Evolutionary conservation across 345 rosid species (phyloP).

Genomic region (Nasturtium officinale): DNA sequence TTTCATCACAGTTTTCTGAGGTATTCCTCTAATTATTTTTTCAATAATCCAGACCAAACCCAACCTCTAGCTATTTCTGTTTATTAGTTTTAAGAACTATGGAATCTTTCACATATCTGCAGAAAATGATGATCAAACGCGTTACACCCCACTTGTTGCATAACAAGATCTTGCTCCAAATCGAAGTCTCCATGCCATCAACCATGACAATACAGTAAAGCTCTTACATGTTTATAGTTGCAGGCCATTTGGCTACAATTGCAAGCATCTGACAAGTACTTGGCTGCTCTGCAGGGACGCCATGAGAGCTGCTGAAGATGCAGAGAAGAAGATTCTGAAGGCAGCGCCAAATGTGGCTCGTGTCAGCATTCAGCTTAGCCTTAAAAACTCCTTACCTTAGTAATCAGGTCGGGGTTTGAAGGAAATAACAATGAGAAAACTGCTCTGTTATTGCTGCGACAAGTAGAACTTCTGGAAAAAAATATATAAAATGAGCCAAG

Average conservation of each 20-base stretch:
- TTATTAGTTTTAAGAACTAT: conserved; percentile 2
- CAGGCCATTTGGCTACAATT: background rate
- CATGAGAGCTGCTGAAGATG: conserved; percentile 58
- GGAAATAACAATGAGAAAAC: conserved; percentile 12
- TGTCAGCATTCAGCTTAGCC: conserved; percentile 58
- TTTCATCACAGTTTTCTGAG: conserved; percentile 57
- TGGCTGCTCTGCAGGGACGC: conserved; percentile 53
- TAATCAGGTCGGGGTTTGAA: conserved; percentile 17
- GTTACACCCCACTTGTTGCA: conserved; percentile 67
- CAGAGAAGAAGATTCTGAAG: conserved; percentile 59
- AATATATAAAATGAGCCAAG: conserved; percentile 13
- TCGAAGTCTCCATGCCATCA: conserved; percentile 47
- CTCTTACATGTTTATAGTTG: background rate
- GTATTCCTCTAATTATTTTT: conserved; percentile 41
- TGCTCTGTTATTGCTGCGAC: background rate
- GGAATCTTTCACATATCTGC: conserved; percentile 30
- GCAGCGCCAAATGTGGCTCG: conserved; percentile 50
- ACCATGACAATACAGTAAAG: conserved; percentile 46
- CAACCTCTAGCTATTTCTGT: conserved; percentile 7
- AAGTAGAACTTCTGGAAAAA: background rate
- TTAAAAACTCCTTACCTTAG: conserved; percentile 51
- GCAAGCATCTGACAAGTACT: conserved; percentile 21
- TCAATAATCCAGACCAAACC: background rate
- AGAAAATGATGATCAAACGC: conserved; percentile 70
- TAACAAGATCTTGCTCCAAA: conserved; percentile 59